Evolutionary conservation across 176 grass and related monocot genomes (phyloP), one percentile per base, ranked within the genome.

Genomic region (Bromus sterilis): DNA sequence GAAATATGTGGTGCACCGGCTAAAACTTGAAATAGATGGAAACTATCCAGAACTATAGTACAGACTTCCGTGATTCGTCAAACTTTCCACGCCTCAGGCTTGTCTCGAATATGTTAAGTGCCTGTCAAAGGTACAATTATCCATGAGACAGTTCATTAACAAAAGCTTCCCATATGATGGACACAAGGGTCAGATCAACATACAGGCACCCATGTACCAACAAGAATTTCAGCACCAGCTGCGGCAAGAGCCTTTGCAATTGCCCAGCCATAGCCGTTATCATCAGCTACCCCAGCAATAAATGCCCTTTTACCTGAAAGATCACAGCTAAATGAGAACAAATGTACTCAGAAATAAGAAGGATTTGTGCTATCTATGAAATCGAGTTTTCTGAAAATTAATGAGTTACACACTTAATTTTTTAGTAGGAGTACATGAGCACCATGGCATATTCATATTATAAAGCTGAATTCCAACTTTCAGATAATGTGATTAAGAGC

Each of bases 151-250:
- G 53, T 21, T 78, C 35, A 64, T 74, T 7, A 23, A 28, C 78
- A 84, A 41, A 56, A 73, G 42, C 55, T 77, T 77, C 8, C 33
- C 77, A 63, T 56, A 66, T 49, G 29, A 85, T 59, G 49, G 20
- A 71, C 37, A 79, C n/a, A 80, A 56, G 32, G 33, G 15, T 67
- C 15, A 36, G 32, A 77, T 72, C 49, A 49, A 59, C 82, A 40
- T 91, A 98, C 95, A 82, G 95, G 95, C 56, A 98, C 95, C 95
- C 95, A 98, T 86, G 95, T 98, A 87, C 92, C 95, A 89, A 98
- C 90, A 82, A 98, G 88, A 72, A 98, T 98, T 58, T 98, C 92
- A 64, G 95, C 95, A 75, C 95, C 95, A 57, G 90, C 92, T 60
- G 92, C 92, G 61, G 95, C 95, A 86, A 98, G 95, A 76, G 95